These are phyloP conservation scores for Lathyrus aphaca DNA, from an alignment of 306 rosid species.

Conservation along the genomic window DNA sequence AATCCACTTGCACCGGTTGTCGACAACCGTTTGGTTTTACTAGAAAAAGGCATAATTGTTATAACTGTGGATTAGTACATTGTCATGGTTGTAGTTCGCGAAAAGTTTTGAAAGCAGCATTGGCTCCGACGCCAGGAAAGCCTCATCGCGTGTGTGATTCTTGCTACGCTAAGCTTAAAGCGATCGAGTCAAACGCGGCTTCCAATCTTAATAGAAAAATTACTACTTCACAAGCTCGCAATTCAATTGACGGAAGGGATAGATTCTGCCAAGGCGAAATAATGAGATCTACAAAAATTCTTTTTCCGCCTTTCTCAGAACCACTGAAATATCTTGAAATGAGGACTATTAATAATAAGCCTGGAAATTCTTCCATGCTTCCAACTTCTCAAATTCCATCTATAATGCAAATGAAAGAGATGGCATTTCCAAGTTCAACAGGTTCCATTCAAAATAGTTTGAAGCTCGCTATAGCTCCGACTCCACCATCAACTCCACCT, in stretches of 20 bases:
- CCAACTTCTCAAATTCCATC: constrained; percentile 72
- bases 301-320: constrained; percentile 66
- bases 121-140: constrained; percentile 98
- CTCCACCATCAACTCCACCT: constrained; percentile 51
- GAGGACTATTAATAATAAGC: constrained; percentile 47
- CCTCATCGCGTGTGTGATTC: constrained; percentile 98
- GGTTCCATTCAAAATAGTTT: constrained; percentile 60
- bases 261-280: constrained; percentile 57
- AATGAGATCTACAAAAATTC: constrained; percentile 60
- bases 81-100: constrained; percentile 95
- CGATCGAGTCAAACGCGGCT: constrained; percentile 52
- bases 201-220: constrained; percentile 48
- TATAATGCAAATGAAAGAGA: constrained; percentile 64
- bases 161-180: constrained; percentile 79
- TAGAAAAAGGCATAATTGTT: constrained; percentile 89
- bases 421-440: constrained; percentile 68
- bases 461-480: constrained; percentile 47
- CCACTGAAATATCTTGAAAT: constrained; percentile 69
- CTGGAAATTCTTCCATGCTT: constrained; percentile 49
- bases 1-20: constrained; percentile 88
- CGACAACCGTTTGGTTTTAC: constrained; percentile 96
- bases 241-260: constrained; percentile 67
- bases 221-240: constrained; percentile 46
- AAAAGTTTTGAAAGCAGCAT: constrained; percentile 81
- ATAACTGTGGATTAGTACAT: constrained; percentile 92